A percentile compares a stretch with the other conserved stretches of the same genome.
Evolutionary conservation across 1,284 basidiomycete genomes (phyloP).

Genomic region (Afroboletus lepidellus): DNA sequence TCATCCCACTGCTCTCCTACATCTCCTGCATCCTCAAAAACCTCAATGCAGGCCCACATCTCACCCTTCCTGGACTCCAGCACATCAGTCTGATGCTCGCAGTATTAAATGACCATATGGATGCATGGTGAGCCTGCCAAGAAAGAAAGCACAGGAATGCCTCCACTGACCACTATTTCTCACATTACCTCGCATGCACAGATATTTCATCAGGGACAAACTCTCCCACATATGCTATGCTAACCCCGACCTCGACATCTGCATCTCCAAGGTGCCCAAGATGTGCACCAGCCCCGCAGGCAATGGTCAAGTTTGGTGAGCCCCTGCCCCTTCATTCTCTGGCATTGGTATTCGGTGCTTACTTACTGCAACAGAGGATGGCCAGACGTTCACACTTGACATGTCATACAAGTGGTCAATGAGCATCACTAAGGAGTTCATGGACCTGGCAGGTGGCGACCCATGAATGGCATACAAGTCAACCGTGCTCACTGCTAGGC

Average conservation of each 20-base stretch:
- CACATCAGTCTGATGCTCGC: conserved; percentile 58
- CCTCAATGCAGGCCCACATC: conserved; percentile 54
- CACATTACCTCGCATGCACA: conserved; percentile 31
- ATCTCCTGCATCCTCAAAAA: conserved; percentile 53
- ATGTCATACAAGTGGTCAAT: conserved; percentile 68
- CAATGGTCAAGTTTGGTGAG: conserved; percentile 62
- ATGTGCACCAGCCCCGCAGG: conserved; percentile 54
- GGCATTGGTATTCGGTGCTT: neutral
- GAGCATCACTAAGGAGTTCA: conserved; percentile 61
- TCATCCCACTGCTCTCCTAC: conserved; percentile 50
- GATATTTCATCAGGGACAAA: conserved; percentile 74
- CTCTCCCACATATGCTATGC: conserved; percentile 71
- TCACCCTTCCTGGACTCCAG: conserved; percentile 50
- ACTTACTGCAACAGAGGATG: conserved; percentile 41
- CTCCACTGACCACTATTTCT: neutral
- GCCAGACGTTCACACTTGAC: conserved; percentile 47
- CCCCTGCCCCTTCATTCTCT: conserved; percentile 5
- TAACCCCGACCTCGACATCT: conserved; percentile 61
- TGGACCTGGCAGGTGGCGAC: conserved; percentile 60
- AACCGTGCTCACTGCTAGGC: conserved; percentile 43
- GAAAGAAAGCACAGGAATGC: too few species aligned
- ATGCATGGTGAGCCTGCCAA: conserved; percentile 60
- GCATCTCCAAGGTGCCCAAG: conserved; percentile 53
- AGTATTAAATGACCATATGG: conserved; percentile 68
- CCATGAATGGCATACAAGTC: conserved; percentile 59